Conservation (phyloP, 2,329 filamentous ascomycete genomes). For the Pseudogymnoascus sp. region DNA sequence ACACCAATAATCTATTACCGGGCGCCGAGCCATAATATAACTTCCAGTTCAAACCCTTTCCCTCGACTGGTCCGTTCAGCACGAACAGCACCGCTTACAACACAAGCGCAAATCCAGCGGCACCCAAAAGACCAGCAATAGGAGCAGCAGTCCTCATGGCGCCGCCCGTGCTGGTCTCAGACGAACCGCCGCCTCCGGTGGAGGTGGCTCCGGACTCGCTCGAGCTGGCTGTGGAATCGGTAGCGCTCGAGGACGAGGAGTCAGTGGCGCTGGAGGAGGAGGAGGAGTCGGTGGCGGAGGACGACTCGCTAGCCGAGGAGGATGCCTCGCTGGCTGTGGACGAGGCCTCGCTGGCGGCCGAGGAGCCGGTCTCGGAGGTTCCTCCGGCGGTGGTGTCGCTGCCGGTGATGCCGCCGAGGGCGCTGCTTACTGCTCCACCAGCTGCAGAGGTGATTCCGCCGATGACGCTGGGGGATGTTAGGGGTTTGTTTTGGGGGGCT, state of each 20-base stretch:
- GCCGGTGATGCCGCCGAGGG: neutral
- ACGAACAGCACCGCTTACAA: neutral
- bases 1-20: conserved; percentile 6
- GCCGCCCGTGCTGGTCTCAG: neutral
- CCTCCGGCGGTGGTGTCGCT: neutral
- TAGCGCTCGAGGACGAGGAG: neutral
- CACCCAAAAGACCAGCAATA: neutral
- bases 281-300: neutral
- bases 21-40: conserved; percentile 2
- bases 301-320: neutral
- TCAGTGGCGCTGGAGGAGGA: neutral
- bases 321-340: neutral
- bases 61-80: neutral
- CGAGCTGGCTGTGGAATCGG: neutral
- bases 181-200: neutral
- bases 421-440: neutral
- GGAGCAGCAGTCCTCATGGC: neutral
- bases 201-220: neutral
- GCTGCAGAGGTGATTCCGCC: neutral
- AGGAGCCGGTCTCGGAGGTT: neutral
- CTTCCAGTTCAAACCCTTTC: neutral
- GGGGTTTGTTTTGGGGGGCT: neutral
- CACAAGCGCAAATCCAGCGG: neutral
- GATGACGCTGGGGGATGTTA: neutral
- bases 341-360: neutral